Conservation (phyloP, 2,329 filamentous ascomycete species). For the Amphichorda felina region DNA sequence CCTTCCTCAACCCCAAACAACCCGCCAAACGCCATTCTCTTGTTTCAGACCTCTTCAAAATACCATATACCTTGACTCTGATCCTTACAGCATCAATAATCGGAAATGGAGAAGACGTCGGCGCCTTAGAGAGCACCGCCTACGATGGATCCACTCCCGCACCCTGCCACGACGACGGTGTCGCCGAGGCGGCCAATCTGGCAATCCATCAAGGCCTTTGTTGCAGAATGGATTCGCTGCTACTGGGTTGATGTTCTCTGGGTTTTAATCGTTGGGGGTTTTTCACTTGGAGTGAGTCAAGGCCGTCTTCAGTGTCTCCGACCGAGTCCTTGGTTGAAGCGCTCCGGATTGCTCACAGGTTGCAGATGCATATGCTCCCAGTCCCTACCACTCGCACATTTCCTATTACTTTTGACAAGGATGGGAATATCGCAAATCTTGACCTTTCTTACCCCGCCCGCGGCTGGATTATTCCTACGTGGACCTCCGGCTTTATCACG, state of each 20-base stretch:
- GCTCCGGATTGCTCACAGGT: no score
- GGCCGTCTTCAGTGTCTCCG: background rate
- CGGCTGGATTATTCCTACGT: slow-evolving; percentile 49
- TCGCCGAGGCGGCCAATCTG: background rate
- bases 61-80: no score
- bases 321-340: background rate
- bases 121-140: slow-evolving; percentile 1
- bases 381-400: slow-evolving; percentile 47
- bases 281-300: slow-evolving; percentile 16
- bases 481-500: slow-evolving; percentile 42
- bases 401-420: slow-evolving; percentile 43
- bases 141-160: background rate
- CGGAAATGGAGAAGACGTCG: background rate
- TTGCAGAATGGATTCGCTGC: slow-evolving; percentile 39
- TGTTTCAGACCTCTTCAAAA: no score
- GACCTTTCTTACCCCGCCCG: slow-evolving; percentile 53
- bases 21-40: no score
- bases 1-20: no score
- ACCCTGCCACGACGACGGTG: background rate
- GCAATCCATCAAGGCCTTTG: background rate
- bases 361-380: slow-evolving; percentile 38
- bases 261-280: slow-evolving; percentile 37
- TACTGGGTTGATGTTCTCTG: slow-evolving; percentile 48
- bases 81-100: background rate
- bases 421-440: slow-evolving; percentile 49